Evolutionary conservation across 2,329 filamentous ascomycete genomes (phyloP), one percentile per base, ranked within the genome.

Genomic region (Apiospora pterosperma): DNA sequence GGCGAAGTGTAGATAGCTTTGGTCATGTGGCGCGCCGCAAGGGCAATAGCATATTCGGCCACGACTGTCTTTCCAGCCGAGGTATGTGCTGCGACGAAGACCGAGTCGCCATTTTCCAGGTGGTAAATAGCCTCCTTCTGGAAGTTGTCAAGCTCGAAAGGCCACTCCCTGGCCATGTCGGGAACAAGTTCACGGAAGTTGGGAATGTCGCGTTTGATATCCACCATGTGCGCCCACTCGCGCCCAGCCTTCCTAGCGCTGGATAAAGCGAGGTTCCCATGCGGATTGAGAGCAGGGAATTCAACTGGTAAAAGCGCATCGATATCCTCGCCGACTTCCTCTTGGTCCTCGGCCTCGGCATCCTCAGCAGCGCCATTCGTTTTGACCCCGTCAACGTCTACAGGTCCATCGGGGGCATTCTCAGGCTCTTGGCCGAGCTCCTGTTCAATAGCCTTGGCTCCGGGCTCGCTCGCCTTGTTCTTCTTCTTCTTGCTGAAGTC

Each of bases 1-100:
- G 96, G 96, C 0, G 96, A 98, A 0, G 96, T 99, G 76, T 99
- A 99, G 68, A 99, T 99, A 25, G 96, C 95, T 77, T 99, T 99
- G 10, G 96, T 99, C 95, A 98, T 98, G 76, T 99, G 96, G 75
- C 95, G 96, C n/a, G 93, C 90, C 36, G 96, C 96, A 65, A 99
- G 82, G 7, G 96, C 93, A 76, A 99, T 98, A 60, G 95, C 96
- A 77, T 99, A 99, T 76, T 99, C 96, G 34, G 96, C 96, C 16
- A 99, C 96, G 0, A 98, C 96, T 1, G 96, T 99, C 81, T 99
- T 99, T 64, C 96, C 96, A 25, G 96, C 96, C 38, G 96, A 99
- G 0, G 96, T 99, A 76, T 99, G 96, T 0, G 96, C 96, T 11
- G 96, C 96, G 61, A 99, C 96, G 72, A 99, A 99, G 31, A 99